Base-by-base conservation (phyloP, 495 filamentous ascomycete genomes). In the Penicillium macrosclerotiorum region DNA sequence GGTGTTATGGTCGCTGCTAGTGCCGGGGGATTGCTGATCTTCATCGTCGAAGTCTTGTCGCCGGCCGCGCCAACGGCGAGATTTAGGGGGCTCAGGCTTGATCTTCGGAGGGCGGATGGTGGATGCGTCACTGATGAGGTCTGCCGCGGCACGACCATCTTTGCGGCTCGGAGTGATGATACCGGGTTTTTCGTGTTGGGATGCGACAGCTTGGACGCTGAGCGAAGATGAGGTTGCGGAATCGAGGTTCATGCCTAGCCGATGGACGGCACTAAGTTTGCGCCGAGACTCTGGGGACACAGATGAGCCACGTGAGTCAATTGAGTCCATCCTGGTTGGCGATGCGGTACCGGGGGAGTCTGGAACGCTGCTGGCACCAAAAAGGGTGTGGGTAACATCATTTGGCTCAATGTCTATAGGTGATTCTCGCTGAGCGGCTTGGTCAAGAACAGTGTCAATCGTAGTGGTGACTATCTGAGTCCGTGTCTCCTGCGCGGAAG, bases 171-270 rank as follows among this genome's bases (percentile, higher is more conserved):
- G 88, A 14, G 89, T 91, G 56, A 90, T 80, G 31, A 95, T 80
- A 2, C 90, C 91, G 1, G 89, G 90, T 57, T 87, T 90, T 58
- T 90, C 90, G 50, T 76, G 87, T 39, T 89, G 85, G 2, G 80
- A 75, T 11, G 90, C 90, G 24, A 94, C 80, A 49, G 89, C 84
- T 23, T 86, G 71, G 16, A 95, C 82, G 57, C 85, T 90, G 38
- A 88, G 68, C 44, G 68, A 63, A 18, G 72, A 77, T 7, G 65
- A 57, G 20, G 64, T 65, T n/a, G 74, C 73, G 1, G 62, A 66
- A 14, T 73, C 73, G 7, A 78, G 51, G 25, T 69, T 62, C 66
- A 78, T 76, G 12, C 72, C 74, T 8, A 80, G 62, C 14, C 64
- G 50, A 23, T 67, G 52, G 7, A 51, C 45, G 19, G 60, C 41